Evolutionary conservation across 2,329 filamentous ascomycete genomes (phyloP), one percentile per base, ranked within the genome.

Genomic region (Colletotrichum sp.): DNA sequence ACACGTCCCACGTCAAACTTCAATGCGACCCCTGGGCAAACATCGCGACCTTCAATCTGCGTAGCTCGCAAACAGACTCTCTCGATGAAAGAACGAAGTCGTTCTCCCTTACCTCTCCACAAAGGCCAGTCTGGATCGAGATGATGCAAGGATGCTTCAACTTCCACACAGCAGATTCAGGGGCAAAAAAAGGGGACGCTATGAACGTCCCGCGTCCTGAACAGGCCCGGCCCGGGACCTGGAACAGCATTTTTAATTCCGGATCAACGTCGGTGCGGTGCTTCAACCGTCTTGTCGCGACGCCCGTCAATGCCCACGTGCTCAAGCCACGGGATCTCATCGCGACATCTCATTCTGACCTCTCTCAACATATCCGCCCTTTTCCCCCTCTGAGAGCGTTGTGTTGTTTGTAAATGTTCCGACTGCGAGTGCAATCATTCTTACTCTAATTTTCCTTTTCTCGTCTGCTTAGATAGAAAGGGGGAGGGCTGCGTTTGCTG

Each of bases 241-340:
- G 39, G 39, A 43, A 43, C 7, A 21, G 18, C 55, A 36, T 7
- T 36, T 21, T 60, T 63, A 48, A 15, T 59, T 63, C 73, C 73
- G 73, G 73, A 75, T 72, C 61, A 75, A 75, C 63, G 57, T 75
- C 71, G 73, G 73, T 28, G 73, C 73, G 73, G 57, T 57, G 28
- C 43, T 61, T 43, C 52, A 70, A 30, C 60, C 30, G 59, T 36
- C 34, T 8, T 36, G 34, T 64, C 39, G 39, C 24, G 30, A 13
- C 16, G 55, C 66, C 66, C 32, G 52, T 68, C 66, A 59, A 68
- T 59, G 55, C 64, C 52, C 67, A 75, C 55, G 64, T 73, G 64
- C n/a, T 18, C 30, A 66, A 52, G 63, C 63, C 36, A 24, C 18
- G 63, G 36, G 8, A n/a, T 66, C 21, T 66, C 63, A 30, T 66